These are phyloP conservation scores for Plasmodium gaboni DNA, from an alignment of 169 alveolate species.

Conservation along the genomic window DNA sequence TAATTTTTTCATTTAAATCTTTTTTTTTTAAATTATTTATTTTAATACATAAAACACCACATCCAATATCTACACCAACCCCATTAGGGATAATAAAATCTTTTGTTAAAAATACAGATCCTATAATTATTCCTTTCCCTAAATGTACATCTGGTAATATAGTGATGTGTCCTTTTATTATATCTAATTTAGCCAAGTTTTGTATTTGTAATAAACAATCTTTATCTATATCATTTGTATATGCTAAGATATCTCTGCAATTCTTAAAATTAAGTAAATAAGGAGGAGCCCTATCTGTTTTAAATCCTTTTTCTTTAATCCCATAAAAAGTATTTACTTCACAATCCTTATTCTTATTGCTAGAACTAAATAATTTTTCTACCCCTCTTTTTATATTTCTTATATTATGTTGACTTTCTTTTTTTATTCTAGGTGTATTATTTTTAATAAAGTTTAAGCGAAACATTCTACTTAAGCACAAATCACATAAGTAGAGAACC, in stretches of 20 bases:
- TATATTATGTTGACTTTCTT: not conserved
- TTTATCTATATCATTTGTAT: constrained; percentile 52
- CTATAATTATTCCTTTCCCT: constrained; percentile 85
- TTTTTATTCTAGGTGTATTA: not conserved
- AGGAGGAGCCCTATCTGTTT: constrained; percentile 29
- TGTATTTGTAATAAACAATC: constrained; percentile 71
- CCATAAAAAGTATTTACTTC: constrained; percentile 31
- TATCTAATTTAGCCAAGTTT: constrained; percentile 52
- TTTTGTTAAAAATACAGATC: constrained; percentile 79
- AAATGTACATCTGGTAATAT: constrained; percentile 86
- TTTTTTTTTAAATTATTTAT: constrained; percentile 68
- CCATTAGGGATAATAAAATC: constrained; percentile 81
- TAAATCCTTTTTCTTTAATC: constrained; percentile 16
- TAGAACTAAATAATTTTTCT: not conserved
- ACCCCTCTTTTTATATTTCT: not conserved
- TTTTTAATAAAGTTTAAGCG: constrained; percentile 18
- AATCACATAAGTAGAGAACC: not conserved
- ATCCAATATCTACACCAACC: constrained; percentile 84
- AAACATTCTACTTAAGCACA: constrained; percentile 18
- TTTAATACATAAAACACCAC: constrained; percentile 80
- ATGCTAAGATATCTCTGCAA: constrained; percentile 48
- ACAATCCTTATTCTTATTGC: not conserved
- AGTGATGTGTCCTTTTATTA: constrained; percentile 81
- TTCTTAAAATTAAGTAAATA: constrained; percentile 47
- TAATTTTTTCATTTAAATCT: constrained; percentile 37